Conservation (phyloP, 768 basidiomycete genomes). For the Calvatia gigantea region DNA sequence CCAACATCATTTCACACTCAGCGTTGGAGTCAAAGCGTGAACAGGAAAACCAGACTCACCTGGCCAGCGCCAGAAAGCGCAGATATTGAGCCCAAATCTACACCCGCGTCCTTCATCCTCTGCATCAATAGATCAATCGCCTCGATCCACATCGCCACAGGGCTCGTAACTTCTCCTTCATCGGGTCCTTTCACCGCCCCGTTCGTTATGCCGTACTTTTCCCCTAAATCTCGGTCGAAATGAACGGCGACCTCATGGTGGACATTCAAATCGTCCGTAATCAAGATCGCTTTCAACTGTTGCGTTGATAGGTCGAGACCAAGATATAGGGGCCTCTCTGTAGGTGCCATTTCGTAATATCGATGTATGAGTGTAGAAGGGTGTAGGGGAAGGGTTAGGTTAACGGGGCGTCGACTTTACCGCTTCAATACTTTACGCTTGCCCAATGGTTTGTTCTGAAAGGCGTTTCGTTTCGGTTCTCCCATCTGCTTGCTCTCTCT, state of each 20-base stretch:
- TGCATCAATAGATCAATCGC: slow-evolving; percentile 77
- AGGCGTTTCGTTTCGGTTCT: too few relatives aligned
- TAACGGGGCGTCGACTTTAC: not conserved
- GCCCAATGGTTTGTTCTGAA: too few relatives aligned
- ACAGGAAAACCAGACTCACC: slow-evolving; percentile 32
- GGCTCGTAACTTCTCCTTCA: slow-evolving; percentile 73
- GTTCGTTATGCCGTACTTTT: slow-evolving; percentile 61
- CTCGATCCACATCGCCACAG: slow-evolving; percentile 83
- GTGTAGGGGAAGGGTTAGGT: not conserved
- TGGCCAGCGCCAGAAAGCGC: slow-evolving; percentile 79
- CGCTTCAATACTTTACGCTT: too few relatives aligned
- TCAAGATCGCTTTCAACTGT: slow-evolving; percentile 73
- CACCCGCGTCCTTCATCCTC: slow-evolving; percentile 52
- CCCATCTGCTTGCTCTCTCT: too few relatives aligned
- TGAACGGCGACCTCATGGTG: slow-evolving; percentile 70
- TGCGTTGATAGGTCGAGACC: slow-evolving; percentile 89
- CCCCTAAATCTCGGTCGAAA: slow-evolving; percentile 72
- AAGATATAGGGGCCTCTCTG: slow-evolving; percentile 45
- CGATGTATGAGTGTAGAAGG: not conserved
- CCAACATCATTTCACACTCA: not conserved
- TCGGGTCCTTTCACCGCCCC: slow-evolving; percentile 64
- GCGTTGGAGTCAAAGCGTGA: not conserved
- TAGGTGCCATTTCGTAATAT: not conserved
- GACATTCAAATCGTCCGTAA: slow-evolving; percentile 51
- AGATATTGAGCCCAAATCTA: slow-evolving; percentile 54